Evolutionary conservation across 495 filamentous ascomycete species (phyloP), one percentile per base, ranked within the genome.

Genomic region (Collariella sp.): DNA sequence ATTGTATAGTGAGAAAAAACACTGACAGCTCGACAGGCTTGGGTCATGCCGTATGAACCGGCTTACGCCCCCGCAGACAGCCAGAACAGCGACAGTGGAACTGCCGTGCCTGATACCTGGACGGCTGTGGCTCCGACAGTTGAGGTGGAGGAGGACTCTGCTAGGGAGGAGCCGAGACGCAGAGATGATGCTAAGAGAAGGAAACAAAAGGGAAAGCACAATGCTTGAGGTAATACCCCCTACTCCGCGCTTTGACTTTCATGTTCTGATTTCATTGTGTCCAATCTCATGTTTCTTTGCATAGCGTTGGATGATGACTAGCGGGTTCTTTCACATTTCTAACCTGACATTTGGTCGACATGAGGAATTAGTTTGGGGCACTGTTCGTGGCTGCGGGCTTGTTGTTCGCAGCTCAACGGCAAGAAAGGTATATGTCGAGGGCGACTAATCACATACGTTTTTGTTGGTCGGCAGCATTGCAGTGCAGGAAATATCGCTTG

Each of bases 81-180:
- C 26, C 48, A 42, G 12, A 46, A 53, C 33, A 57, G 46, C 23
- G 57, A 49, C 4, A 57, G 43, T 19, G 52, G 52, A 7, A 62
- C 59, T 1, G 48, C 35, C 0, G 59, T 58, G n/a, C 59, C 59
- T 1, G 55, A 58, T 2, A 47, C 43, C 36, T 62, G 52, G 52
- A 62, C 59, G 1, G 48, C 48, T 1, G 24, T 51, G n/a, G 48
- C 48, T 15, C 22, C 48, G 16, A 40, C 36, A 16, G 9, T 31
- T 5, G 38, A 51, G 15, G 10, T 9, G 4, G 47, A 51, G 18
- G 31, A 48, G 20, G 46, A 48, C 4, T 5, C 31, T 9, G 18
- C 3, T 3, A 16, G 15, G 16, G 48, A 41, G 10, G 48, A 41
- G 11, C 2, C 24, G 6, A 23, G 16, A 3, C 15, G 11, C 2